A percentile compares a stretch with the other conserved stretches of the same genome.
These are phyloP conservation scores for Termitomyces sp. DNA, from an alignment of 768 basidiomycete species.

Conservation along the genomic window DNA sequence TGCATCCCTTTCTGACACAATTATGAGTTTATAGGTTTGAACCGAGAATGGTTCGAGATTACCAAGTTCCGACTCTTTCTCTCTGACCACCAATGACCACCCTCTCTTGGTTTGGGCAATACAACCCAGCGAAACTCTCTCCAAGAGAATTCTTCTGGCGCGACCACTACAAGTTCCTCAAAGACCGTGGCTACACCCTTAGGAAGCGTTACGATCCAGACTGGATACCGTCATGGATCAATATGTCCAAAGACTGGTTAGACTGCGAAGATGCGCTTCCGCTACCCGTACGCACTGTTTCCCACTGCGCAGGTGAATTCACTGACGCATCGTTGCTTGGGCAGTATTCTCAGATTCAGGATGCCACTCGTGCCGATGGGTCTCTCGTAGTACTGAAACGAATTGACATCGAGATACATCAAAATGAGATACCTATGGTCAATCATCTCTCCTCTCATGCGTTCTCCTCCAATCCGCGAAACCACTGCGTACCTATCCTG, in stretches of 20 bases:
- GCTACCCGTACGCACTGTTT: not conserved
- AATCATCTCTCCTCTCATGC: conserved; percentile 19
- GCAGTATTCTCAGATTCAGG: conserved; percentile 16
- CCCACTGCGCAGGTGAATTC: no score
- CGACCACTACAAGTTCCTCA: not conserved
- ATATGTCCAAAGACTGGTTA: not conserved
- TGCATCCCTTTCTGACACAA: no score
- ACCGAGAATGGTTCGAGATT: no score
- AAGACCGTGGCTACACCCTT: conserved; percentile 6
- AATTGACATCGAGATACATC: conserved; percentile 5
- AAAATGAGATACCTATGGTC: conserved; percentile 29
- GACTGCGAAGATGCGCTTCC: not conserved
- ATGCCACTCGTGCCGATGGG: conserved; percentile 31
- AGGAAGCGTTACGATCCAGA: conserved; percentile 2
- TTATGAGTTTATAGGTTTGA: no score
- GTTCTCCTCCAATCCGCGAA: not conserved
- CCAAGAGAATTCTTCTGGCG: not conserved
- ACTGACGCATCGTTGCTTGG: no score
- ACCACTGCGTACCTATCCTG: no score
- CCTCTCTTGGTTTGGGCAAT: no score
- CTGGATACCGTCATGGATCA: not conserved
- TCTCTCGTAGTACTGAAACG: conserved; percentile 12
- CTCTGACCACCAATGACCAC: no score
- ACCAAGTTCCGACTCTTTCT: no score
- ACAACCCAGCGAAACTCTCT: no score